A percentile compares a stretch with the other conserved stretches of the same genome.
Evolutionary conservation across 352 stramenopile species (phyloP).

Genomic region (Phytophthora fragariaefolia): DNA sequence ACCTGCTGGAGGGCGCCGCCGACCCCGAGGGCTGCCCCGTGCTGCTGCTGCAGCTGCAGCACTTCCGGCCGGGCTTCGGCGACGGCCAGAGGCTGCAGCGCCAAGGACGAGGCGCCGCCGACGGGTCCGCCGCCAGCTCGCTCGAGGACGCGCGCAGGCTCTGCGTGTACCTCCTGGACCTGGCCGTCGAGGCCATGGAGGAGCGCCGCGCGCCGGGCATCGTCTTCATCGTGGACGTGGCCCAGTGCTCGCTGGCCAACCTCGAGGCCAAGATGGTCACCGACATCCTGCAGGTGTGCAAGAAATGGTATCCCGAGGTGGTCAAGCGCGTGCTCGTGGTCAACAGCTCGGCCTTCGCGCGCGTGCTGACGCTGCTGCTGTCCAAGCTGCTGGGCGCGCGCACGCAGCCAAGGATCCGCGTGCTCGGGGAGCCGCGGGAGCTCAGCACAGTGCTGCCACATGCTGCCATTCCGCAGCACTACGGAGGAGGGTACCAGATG

Average conservation of each 20-base stretch:
- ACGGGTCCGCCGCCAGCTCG: constrained; percentile 60
- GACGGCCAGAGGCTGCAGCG: constrained; percentile 62
- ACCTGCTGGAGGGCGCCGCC: constrained; percentile 64
- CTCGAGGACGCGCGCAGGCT: constrained; percentile 70
- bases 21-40: constrained; percentile 61
- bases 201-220: constrained; percentile 66
- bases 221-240: constrained; percentile 73
- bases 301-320: constrained; percentile 72
- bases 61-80: constrained; percentile 71
- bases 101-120: constrained; percentile 55
- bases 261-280: constrained; percentile 72
- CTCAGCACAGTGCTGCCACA: constrained; percentile 53
- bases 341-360: constrained; percentile 62
- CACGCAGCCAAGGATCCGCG: constrained; percentile 61
- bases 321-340: constrained; percentile 68
- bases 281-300: constrained; percentile 63
- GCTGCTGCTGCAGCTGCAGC: constrained; percentile 63
- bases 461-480: constrained; percentile 63
- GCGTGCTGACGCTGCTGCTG: constrained; percentile 60
- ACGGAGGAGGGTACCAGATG: constrained; percentile 63
- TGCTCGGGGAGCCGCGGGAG: constrained; percentile 53
- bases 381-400: constrained; percentile 52
- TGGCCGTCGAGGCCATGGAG: constrained; percentile 79
- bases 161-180: constrained; percentile 80
- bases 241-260: constrained; percentile 52